A percentile compares a stretch with the other conserved stretches of the same genome.
Conservation (phyloP, 768 basidiomycete species). For the Amanita rimosa region DNA sequence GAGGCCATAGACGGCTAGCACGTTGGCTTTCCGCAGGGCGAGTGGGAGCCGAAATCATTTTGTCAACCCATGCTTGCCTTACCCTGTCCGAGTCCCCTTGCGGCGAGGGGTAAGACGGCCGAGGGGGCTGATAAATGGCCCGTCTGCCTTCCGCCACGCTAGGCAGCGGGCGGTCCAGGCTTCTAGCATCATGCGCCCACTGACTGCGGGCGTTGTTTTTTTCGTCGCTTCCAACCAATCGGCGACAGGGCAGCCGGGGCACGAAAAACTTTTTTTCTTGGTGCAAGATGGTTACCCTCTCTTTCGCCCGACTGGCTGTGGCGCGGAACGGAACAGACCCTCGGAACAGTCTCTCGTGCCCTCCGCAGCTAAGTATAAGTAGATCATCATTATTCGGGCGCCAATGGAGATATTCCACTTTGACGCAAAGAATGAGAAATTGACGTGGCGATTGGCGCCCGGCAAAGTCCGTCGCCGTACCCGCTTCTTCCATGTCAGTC, state of each 20-base stretch:
- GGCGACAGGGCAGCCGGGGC: not conserved
- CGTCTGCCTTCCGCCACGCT: not conserved
- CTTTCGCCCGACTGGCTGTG: no score
- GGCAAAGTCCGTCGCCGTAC: not conserved
- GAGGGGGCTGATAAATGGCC: no score
- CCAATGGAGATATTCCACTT: not conserved
- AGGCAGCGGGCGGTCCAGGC: not conserved
- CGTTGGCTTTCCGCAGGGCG: not conserved
- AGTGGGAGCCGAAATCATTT: no score
- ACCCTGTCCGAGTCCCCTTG: not conserved
- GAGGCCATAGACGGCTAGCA: not conserved
- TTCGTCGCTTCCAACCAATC: not conserved
- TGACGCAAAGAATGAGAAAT: not conserved
- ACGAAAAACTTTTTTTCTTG: no score
- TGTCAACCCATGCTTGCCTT: not conserved
- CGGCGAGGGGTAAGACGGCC: not conserved
- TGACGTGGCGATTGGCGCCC: not conserved
- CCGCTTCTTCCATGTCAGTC: conserved; percentile 70
- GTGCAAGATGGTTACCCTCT: no score
- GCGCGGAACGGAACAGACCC: not conserved
- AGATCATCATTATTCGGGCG: not conserved
- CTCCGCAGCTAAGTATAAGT: no score
- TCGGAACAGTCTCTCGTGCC: not conserved
- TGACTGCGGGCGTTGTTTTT: not conserved
- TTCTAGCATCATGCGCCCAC: not conserved